Evolutionary conservation across 192 early-diverging fungal genomes (phyloP).

Genomic region (Entomortierella parvispora): DNA sequence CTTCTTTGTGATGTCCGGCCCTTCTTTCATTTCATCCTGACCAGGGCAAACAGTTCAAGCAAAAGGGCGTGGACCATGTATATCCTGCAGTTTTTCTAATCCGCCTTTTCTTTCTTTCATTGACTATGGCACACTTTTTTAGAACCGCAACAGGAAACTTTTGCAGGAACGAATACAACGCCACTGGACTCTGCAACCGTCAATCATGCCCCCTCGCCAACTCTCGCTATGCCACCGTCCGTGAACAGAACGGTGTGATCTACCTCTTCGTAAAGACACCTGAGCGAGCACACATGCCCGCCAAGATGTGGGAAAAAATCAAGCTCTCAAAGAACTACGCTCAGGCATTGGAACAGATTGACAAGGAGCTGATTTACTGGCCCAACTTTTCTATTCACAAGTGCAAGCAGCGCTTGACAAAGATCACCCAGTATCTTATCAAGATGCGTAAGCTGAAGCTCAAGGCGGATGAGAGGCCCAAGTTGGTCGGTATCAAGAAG

Average conservation of each 20-base stretch:
- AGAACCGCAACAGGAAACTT: conserved; percentile 89
- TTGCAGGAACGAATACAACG: conserved; percentile 96
- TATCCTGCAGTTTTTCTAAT: conserved; percentile 35
- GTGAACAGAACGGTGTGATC: conserved; percentile 82
- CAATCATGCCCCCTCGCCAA: conserved; percentile 97
- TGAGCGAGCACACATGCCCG: conserved; percentile 93
- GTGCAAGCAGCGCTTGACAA: conserved; percentile 96
- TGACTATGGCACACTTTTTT: neutral
- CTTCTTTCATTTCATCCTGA: conserved; percentile 33
- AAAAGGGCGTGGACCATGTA: conserved; percentile 57
- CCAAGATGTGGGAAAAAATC: conserved; percentile 93
- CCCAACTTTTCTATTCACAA: conserved; percentile 91
- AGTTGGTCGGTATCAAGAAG: conserved; percentile 91
- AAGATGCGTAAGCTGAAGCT: conserved; percentile 90
- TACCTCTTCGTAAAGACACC: conserved; percentile 96
- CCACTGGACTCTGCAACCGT: conserved; percentile 95
- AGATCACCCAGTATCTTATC: conserved; percentile 96
- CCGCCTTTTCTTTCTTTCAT: neutral
- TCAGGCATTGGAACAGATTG: conserved; percentile 87
- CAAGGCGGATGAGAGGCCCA: conserved; percentile 76
- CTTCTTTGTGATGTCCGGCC: conserved; percentile 23
- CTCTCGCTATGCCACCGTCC: conserved; percentile 93
- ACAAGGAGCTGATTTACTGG: conserved; percentile 92
- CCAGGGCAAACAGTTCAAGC: neutral
- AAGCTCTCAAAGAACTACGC: conserved; percentile 92